Evolutionary conservation across 768 basidiomycete genomes (phyloP).

Genomic region (Pisolithus microcarpus): DNA sequence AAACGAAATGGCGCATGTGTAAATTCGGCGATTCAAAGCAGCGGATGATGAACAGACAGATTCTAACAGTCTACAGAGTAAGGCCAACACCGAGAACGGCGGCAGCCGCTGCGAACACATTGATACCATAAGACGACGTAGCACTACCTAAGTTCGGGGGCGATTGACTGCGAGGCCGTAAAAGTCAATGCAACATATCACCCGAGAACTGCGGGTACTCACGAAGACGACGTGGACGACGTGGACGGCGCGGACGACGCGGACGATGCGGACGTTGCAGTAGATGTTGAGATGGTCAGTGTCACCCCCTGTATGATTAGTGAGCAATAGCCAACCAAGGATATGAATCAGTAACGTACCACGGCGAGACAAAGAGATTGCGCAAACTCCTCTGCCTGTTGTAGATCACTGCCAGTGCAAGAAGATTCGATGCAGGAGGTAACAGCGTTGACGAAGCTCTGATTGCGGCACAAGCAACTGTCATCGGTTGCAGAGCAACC

Average conservation of each 20-base stretch:
- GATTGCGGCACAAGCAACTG: conserved; percentile 49
- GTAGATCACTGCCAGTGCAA: conserved; percentile 45
- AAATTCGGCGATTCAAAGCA: background rate
- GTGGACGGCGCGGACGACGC: conserved; percentile 6
- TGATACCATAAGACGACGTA: conserved; percentile 4
- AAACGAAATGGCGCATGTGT: background rate
- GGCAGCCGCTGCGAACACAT: conserved; percentile 6
- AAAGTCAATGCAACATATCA: background rate
- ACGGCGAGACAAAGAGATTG: conserved; percentile 39
- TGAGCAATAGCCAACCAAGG: background rate
- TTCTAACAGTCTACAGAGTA: conserved; percentile 5
- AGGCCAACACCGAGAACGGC: conserved; percentile 9
- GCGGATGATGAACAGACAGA: too few relatives aligned
- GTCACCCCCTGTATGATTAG: conserved; percentile 43
- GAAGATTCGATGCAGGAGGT: conserved; percentile 40
- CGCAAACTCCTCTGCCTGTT: conserved; percentile 35
- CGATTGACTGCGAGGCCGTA: background rate
- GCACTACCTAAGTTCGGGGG: conserved; percentile 3
- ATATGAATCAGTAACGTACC: conserved; percentile 31
- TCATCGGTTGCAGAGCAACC: conserved; percentile 45
- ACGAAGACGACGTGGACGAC: conserved; percentile 4
- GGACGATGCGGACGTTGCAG: conserved; percentile 14
- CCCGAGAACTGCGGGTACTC: background rate
- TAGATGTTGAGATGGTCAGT: conserved; percentile 29
- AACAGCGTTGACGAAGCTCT: conserved; percentile 37